These are phyloP conservation scores for Solanum habrochaites DNA, from an alignment of 257 asterid species.

Conservation along the genomic window DNA sequence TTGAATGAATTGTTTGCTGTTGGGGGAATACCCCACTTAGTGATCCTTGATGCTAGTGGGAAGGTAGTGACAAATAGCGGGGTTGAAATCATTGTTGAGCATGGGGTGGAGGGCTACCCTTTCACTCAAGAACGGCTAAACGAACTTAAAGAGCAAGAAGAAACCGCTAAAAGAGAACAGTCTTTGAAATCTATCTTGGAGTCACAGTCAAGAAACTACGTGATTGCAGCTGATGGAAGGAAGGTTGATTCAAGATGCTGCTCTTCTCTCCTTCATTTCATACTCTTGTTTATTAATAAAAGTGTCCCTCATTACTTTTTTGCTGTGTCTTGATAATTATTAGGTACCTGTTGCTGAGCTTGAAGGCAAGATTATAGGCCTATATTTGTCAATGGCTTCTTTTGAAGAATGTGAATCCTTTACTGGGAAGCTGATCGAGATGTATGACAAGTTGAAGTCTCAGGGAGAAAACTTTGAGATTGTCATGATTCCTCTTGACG, in stretches of 20 bases:
- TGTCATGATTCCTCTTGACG: slow-evolving; percentile 75
- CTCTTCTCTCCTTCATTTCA: too few species aligned
- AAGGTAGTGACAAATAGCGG: slow-evolving; percentile 41
- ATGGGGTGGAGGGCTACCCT: slow-evolving; percentile 72
- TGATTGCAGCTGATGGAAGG: slow-evolving; percentile 50
- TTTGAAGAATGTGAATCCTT: slow-evolving; percentile 26
- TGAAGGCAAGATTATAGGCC: slow-evolving; percentile 68
- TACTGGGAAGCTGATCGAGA: slow-evolving; percentile 37
- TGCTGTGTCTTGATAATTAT: not conserved
- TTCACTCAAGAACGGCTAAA: slow-evolving; percentile 34
- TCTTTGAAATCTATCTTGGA: slow-evolving; percentile 47
- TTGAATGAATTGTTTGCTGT: slow-evolving; percentile 42
- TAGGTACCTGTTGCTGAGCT: slow-evolving; percentile 66
- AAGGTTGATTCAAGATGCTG: slow-evolving; percentile 28
- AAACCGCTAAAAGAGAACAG: slow-evolving; percentile 61
- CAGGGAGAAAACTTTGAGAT: slow-evolving; percentile 53
- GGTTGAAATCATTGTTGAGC: slow-evolving; percentile 33
- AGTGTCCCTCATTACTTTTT: not conserved
- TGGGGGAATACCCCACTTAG: slow-evolving; percentile 69
- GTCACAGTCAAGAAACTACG: slow-evolving; percentile 47
- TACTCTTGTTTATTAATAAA: not conserved
- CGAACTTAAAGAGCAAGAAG: slow-evolving; percentile 43
- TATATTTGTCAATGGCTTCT: slow-evolving; percentile 43
- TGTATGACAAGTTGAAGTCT: slow-evolving; percentile 40
- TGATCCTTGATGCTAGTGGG: slow-evolving; percentile 51